Evolutionary conservation across 148 eudicot genomes (phyloP).

Genomic region (Fagopyrum tataricum): DNA sequence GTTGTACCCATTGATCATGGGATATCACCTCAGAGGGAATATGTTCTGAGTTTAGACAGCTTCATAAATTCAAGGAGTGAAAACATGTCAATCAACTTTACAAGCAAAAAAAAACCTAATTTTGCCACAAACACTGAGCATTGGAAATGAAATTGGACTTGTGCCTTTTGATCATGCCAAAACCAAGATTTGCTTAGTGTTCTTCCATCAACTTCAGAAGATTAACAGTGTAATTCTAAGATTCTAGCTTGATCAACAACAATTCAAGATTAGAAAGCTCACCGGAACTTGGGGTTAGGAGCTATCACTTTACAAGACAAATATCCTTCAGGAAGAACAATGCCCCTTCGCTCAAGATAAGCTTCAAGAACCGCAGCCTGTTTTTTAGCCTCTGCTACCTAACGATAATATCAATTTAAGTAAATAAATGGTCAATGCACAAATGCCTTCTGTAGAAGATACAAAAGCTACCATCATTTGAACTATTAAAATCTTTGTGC

Average conservation of each 20-base stretch:
- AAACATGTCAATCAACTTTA: background rate
- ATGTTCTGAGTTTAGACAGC: constrained; percentile 38
- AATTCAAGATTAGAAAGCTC: constrained; percentile 13
- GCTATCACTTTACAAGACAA: constrained; percentile 66
- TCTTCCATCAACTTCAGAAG: background rate
- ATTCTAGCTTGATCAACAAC: constrained; percentile 3
- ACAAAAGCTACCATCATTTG: background rate
- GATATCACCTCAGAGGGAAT: constrained; percentile 76
- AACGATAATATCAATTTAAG: background rate
- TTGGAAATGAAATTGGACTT: background rate
- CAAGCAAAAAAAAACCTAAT: background rate
- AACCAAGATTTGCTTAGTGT: background rate
- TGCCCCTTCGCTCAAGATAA: constrained; percentile 86
- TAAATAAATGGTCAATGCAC: background rate
- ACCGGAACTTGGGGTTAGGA: constrained; percentile 77
- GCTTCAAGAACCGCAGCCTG: constrained; percentile 60
- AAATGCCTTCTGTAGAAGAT: background rate
- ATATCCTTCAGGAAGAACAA: constrained; percentile 68
- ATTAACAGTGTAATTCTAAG: background rate
- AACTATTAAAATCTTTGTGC: background rate
- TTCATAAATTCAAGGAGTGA: constrained; percentile 23
- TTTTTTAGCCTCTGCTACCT: constrained; percentile 55
- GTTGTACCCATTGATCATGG: constrained; percentile 62
- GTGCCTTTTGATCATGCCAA: background rate
- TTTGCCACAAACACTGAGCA: background rate